These are phyloP conservation scores for Penicillium arizonense DNA, from an alignment of 495 filamentous ascomycete genomes.

Conservation along the genomic window DNA sequence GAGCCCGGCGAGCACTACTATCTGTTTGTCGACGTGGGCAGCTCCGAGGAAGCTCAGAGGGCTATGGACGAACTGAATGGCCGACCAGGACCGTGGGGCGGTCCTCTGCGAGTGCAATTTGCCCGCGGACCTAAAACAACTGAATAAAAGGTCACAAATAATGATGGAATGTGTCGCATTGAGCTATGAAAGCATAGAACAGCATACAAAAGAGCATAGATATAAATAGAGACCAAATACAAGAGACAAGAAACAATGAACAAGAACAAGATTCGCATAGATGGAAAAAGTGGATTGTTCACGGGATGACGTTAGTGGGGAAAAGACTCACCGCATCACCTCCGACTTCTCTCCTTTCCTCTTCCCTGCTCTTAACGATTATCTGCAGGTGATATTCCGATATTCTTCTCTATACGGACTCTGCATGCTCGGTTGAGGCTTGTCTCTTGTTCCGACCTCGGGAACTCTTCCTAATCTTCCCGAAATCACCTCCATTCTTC, in stretches of 20 bases:
- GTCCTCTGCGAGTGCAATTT: constrained; percentile 40
- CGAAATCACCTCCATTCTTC: constrained; percentile 9
- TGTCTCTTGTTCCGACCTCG: constrained; percentile 12
- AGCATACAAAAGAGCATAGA: constrained; percentile 3
- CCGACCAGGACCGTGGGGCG: constrained; percentile 45
- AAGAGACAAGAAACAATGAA: background rate
- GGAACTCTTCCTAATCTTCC: constrained; percentile 25
- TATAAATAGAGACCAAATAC: no score
- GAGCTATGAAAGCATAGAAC: constrained; percentile 3
- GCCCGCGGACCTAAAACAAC: constrained; percentile 31
- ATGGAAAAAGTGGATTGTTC: constrained; percentile 1
- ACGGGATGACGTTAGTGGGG: constrained; percentile 11
- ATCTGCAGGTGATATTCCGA: background rate
- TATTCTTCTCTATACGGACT: background rate
- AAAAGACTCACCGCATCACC: constrained; percentile 11
- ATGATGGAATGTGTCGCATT: constrained; percentile 4
- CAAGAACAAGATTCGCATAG: background rate
- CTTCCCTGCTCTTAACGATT: constrained; percentile 1
- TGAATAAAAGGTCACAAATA: constrained; percentile 14
- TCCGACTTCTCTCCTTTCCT: constrained; percentile 3
- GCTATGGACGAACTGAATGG: constrained; percentile 41
- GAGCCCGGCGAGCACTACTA: constrained; percentile 62
- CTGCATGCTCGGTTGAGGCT: constrained; percentile 6
- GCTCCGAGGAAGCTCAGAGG: constrained; percentile 54
- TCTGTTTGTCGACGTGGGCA: constrained; percentile 64